phyloP scores from a whole-genome alignment of 257 asterid species.

The Solanum piurae region DNA sequence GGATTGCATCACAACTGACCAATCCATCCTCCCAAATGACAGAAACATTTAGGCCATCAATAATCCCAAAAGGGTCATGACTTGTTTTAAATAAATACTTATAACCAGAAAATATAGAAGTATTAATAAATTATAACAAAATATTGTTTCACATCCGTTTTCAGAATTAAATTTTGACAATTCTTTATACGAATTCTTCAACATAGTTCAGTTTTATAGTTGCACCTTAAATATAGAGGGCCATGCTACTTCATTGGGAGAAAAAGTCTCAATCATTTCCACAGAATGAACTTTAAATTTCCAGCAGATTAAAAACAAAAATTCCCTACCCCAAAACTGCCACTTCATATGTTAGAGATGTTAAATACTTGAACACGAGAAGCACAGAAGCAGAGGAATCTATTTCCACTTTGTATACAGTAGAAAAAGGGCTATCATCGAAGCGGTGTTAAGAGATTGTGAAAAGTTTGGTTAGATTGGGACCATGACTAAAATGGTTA shows the following conservation, averaged over 20 bases:
- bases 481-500: not conserved
- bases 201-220: not conserved
- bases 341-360: not conserved
- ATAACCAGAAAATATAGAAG: not conserved
- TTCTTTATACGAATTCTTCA: not conserved
- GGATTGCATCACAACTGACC: not conserved
- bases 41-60: not conserved
- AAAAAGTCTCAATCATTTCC: not conserved
- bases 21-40: not conserved
- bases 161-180: not conserved
- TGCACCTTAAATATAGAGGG: not conserved
- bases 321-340: not conserved
- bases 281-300: not conserved
- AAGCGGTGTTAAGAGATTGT: not conserved
- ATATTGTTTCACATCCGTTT: not conserved
- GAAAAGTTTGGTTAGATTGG: not conserved
- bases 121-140: not conserved
- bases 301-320: not conserved
- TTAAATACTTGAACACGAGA: not conserved
- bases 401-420: not conserved
- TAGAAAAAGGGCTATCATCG: not conserved
- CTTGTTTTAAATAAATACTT: not conserved
- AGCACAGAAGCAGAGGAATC: not conserved
- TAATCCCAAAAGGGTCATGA: not conserved
- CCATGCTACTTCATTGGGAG: not conserved